Evolutionary conservation across 2,329 filamentous ascomycete species (phyloP), one percentile per base, ranked within the genome.

Genomic region (Venturia aucupariae): DNA sequence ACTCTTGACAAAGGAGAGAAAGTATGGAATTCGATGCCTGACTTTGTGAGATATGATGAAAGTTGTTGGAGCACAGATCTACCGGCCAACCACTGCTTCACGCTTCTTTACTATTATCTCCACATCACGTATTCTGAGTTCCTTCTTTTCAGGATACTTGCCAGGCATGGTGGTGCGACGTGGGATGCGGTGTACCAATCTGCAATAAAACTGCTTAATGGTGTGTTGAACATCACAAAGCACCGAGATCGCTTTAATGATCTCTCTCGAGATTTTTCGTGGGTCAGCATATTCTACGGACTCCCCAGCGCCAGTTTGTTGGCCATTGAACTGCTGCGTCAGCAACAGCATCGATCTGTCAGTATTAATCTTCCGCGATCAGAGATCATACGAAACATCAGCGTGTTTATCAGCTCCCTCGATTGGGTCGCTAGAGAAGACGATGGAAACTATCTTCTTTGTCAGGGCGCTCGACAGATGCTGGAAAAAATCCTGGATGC

Each of bases 371-470:
- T 75, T 76, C 15, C 72, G 22, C 55, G 78, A 11, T 78, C 77
- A 0, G 77, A 79, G 32, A 78, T 75, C 0, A 78, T 80, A 5
- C 77, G 79, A 65, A 74, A 76, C 42, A 72, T 80, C 2, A 76
- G 75, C 32, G 77, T 79, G n/a, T 77, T 79, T 67, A 75, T 77
- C 17, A 75, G 76, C 1, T 75, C 74, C 35, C 70, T 80, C 1
- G 75, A 72, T 1, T 72, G 72, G 1, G 73, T 79, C 2, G 71
- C 62, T 4, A 60, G 71, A 15, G 73, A 74, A 3, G 75, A 74
- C 27, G 75, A 74, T 41, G 75, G 76, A 5, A 76, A 75, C n/a
- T 75, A 73, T 41, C 70, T 70, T 3, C 76, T 76, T 46, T 79
- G 76, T 67, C 72, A 75, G n/a, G 75, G 78, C 55, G 77, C 76